Conservation (phyloP, 83 land plant species). For the Thuja plicata region DNA sequence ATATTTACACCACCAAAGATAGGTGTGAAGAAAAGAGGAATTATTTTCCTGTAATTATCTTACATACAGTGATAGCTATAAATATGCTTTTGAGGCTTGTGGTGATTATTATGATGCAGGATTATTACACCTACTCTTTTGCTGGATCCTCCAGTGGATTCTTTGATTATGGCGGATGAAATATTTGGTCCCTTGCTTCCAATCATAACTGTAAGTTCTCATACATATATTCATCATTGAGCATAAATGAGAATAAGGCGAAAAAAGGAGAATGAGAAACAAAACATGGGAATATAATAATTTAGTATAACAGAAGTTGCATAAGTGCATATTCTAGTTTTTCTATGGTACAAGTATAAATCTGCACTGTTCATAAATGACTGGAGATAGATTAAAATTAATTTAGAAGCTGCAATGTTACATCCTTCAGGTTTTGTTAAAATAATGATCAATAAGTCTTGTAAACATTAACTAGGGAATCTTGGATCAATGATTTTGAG, state of each 20-base stretch:
- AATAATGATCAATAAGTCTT: background rate
- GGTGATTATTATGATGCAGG: constrained; percentile 37
- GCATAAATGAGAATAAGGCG: background rate
- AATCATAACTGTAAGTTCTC: constrained; percentile 58
- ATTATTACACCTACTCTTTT: constrained; percentile 74
- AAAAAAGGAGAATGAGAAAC: background rate
- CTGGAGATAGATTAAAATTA: background rate
- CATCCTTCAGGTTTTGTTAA: background rate
- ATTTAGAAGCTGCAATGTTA: background rate
- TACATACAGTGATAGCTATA: background rate
- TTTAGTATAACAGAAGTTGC: background rate
- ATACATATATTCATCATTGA: background rate
- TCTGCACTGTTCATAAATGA: background rate
- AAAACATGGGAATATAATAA: background rate
- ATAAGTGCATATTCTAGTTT: too few species aligned
- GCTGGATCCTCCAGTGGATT: constrained; percentile 67
- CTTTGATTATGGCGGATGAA: constrained; percentile 81
- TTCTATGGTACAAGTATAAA: background rate
- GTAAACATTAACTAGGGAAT: background rate
- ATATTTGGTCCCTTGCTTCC: constrained; percentile 93
- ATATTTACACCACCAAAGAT: background rate
- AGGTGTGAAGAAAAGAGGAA: background rate
- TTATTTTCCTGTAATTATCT: background rate
- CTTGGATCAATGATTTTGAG: background rate
- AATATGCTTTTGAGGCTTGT: background rate